Base-by-base conservation (phyloP, 2,329 filamentous ascomycete species). In the Escovopsis sp. region DNA sequence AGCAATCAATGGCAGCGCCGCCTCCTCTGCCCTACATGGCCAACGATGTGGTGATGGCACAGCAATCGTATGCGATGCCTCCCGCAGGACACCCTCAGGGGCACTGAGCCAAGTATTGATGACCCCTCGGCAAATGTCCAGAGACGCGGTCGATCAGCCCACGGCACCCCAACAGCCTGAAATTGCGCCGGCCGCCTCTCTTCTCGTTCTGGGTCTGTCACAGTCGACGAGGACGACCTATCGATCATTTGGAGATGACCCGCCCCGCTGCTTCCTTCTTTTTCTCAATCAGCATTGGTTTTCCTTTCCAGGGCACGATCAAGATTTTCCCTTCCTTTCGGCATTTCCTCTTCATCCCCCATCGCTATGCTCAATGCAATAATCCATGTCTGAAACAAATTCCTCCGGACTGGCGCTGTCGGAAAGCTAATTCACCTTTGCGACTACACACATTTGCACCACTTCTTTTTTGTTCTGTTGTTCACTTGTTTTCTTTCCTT, bases 1-100 rank as follows among this genome's bases (percentile, higher is more conserved):
- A 47, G 36, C 41, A 51, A 13, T 37, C 39, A 2, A 46, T 51
- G 43, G 40, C 44, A 35, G 50, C 46, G 7, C 45, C 47, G 11
- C 48, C 43, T 14, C 37, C 13, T 15, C 9, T 39, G 12, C 38
- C 43, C 11, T 40, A 20, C 31, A 15, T 25, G 3, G 25, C 8
- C 36, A 20, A 39, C 25, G 43, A 45, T 38, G 13, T 35, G 14
- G 31, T 30, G 25, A 43, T 38, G 15, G 32, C 39, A 36, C 40
- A 37, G n/a, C 37, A 37, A 15, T 39, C 39, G 27, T n/a, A 33
- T 9, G 30, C 40, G 15, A 39, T 39, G 14, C 37, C 31, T 24
- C 40, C 43, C 14, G 29, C 43, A 13, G 43, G 35, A 30, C 12
- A 38, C 31, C 31, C 41, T 35, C 38, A 29, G 24, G 43, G 41